Conservation (phyloP, 208 protist genomes). For the Wallacemonas sp. region DNA sequence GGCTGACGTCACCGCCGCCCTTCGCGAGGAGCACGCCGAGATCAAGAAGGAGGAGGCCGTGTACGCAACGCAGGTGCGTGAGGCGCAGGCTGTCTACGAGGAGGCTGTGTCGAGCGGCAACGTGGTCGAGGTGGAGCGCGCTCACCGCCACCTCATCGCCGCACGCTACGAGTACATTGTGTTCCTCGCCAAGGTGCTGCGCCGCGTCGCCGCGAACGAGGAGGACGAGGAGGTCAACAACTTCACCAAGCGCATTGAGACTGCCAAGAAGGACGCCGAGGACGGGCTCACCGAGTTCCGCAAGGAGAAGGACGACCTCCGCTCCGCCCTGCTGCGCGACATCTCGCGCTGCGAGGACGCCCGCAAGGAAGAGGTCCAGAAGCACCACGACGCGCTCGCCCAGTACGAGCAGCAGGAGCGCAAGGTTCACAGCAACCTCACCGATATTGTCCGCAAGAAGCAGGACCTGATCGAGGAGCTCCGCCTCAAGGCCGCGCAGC, state of each 20-base stretch:
- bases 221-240: slow-evolving; percentile 39
- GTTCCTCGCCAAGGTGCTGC: slow-evolving; percentile 54
- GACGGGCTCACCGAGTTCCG: slow-evolving; percentile 50
- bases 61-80: slow-evolving; percentile 39
- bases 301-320: slow-evolving; percentile 44
- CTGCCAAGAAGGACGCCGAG: slow-evolving; percentile 52
- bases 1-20: slow-evolving; percentile 51
- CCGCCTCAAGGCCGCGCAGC: slow-evolving; percentile 55
- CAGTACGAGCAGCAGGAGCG: slow-evolving; percentile 37
- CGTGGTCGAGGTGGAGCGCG: slow-evolving; percentile 72
- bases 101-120: slow-evolving; percentile 47
- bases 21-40: slow-evolving; percentile 71
- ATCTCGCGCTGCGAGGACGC: slow-evolving; percentile 48
- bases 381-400: slow-evolving; percentile 35
- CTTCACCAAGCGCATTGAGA: slow-evolving; percentile 52
- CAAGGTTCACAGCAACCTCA: slow-evolving; percentile 32
- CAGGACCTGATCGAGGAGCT: slow-evolving; percentile 71
- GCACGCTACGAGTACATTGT: slow-evolving; percentile 75
- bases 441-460: slow-evolving; percentile 42
- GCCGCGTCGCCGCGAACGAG: slow-evolving; percentile 33
- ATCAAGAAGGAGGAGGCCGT: slow-evolving; percentile 42
- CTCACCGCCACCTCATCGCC: slow-evolving; percentile 75
- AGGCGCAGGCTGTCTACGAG: slow-evolving; percentile 50
- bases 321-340: slow-evolving; percentile 42
- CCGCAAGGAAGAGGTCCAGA: slow-evolving; percentile 41